phyloP scores from a whole-genome alignment of 805 yeast species.

The Zygoascus biomembranicola region DNA sequence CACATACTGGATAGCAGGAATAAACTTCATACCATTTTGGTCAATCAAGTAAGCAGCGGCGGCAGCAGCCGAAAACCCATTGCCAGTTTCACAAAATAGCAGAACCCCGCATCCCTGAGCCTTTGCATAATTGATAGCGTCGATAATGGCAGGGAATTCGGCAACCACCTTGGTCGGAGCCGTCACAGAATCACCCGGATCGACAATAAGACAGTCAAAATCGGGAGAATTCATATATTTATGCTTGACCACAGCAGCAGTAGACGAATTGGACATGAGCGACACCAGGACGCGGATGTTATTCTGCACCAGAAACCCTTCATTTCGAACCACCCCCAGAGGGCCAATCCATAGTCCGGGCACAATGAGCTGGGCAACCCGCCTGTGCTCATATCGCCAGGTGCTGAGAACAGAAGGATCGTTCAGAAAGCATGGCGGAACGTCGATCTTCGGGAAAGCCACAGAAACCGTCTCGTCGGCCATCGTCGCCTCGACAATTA shows the following conservation, averaged over 20 bases:
- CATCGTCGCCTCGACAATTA: not conserved
- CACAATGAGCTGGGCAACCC: conserved; percentile 35
- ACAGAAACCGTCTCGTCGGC: not conserved
- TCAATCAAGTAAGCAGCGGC: conserved; percentile 26
- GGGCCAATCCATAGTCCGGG: conserved; percentile 42
- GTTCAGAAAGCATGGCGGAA: conserved; percentile 23
- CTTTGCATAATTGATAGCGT: conserved; percentile 3
- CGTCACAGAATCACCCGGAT: conserved; percentile 4
- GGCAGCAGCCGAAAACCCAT: conserved; percentile 26
- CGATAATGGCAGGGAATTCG: conserved; percentile 9
- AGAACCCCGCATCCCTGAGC: conserved; percentile 8
- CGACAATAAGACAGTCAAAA: conserved; percentile 6
- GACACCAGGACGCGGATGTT: conserved; percentile 27
- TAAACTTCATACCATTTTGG: conserved; percentile 12
- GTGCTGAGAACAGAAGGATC: conserved; percentile 19
- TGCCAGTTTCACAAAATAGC: conserved; percentile 29
- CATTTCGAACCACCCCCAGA: conserved; percentile 33
- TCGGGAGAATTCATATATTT: conserved; percentile 8
- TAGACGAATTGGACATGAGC: conserved; percentile 4
- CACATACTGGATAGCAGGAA: conserved; percentile 24
- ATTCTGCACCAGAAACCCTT: conserved; percentile 30
- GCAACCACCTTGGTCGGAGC: conserved; percentile 3
- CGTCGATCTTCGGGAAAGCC: conserved; percentile 15
- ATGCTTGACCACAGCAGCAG: conserved; percentile 6
- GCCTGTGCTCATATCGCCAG: conserved; percentile 28